Evolutionary conservation across 208 protist species (phyloP).

Genomic region (Leishmania lainsoni): DNA sequence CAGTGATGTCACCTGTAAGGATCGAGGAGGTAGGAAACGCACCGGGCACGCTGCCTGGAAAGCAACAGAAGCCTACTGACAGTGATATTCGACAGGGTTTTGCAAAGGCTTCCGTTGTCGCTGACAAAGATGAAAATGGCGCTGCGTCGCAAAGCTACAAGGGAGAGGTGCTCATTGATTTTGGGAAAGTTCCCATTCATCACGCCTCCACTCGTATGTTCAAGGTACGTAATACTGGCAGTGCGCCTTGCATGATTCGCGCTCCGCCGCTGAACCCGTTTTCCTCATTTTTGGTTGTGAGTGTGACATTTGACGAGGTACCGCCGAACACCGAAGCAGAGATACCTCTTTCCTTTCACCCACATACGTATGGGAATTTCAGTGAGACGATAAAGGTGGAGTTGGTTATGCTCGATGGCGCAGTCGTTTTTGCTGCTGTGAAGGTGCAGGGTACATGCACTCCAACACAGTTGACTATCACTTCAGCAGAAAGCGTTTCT

Average conservation of each 20-base stretch:
- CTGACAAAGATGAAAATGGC: not conserved
- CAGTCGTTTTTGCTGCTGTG: conserved; percentile 18
- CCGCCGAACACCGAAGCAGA: conserved; percentile 34
- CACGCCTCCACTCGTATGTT: conserved; percentile 39
- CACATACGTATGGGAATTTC: conserved; percentile 62
- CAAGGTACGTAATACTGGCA: conserved; percentile 47
- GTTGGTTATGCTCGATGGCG: conserved; percentile 7
- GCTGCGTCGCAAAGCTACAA: not conserved
- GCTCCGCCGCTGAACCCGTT: conserved; percentile 55
- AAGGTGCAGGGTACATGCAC: conserved; percentile 53
- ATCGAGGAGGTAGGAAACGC: conserved; percentile 4
- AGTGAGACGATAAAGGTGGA: conserved; percentile 46
- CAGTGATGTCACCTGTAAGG: conserved; percentile 10
- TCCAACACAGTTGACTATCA: conserved; percentile 55
- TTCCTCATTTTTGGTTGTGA: conserved; percentile 64
- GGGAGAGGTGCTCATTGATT: conserved; percentile 39
- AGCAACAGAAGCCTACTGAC: not conserved
- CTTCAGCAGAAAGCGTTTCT: conserved; percentile 18
- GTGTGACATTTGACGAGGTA: conserved; percentile 35
- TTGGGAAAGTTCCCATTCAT: conserved; percentile 69
- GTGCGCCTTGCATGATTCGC: conserved; percentile 30
- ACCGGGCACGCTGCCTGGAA: not conserved
- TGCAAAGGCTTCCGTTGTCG: not conserved
- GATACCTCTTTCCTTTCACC: conserved; percentile 56
- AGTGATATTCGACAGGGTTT: not conserved